Conservation (phyloP, 192 early-diverging fungal genomes). For the Rhizoclosmatium sp. region DNA sequence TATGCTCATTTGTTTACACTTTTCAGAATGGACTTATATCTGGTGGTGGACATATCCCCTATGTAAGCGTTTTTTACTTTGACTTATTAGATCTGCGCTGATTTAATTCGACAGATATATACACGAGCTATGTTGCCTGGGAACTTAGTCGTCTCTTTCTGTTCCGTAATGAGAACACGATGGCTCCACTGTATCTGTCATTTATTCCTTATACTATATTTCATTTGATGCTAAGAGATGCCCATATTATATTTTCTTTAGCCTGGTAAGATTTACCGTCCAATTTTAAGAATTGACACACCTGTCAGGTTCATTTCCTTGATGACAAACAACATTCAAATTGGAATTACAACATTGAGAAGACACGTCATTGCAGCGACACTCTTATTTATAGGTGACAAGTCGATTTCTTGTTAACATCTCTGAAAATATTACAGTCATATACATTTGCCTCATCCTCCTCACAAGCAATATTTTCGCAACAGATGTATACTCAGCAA, state of each 20-base stretch:
- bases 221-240: slow-evolving; percentile 45
- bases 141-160: slow-evolving; percentile 31
- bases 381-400: slow-evolving; percentile 32
- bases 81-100: slow-evolving; percentile 23
- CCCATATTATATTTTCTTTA: slow-evolving; percentile 46
- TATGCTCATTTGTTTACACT: slow-evolving; percentile 44
- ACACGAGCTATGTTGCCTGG: slow-evolving; percentile 13
- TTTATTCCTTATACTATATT: slow-evolving; percentile 52
- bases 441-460: not conserved
- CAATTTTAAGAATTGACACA: not conserved
- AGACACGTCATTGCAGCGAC: slow-evolving; percentile 38
- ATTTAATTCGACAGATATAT: slow-evolving; percentile 35
- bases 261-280: slow-evolving; percentile 39
- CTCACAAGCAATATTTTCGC: not conserved
- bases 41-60: slow-evolving; percentile 45
- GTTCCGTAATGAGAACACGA: slow-evolving; percentile 18
- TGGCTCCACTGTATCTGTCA: slow-evolving; percentile 51
- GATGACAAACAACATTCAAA: slow-evolving; percentile 52
- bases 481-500: not conserved
- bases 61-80: slow-evolving; percentile 35
- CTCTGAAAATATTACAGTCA: not conserved
- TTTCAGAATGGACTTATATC: slow-evolving; percentile 34
- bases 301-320: slow-evolving; percentile 39
- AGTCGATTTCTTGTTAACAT: not conserved
- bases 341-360: slow-evolving; percentile 29